These are phyloP conservation scores for Phytopythium delawarense DNA, from an alignment of 352 stramenopile genomes.

Conservation along the genomic window DNA sequence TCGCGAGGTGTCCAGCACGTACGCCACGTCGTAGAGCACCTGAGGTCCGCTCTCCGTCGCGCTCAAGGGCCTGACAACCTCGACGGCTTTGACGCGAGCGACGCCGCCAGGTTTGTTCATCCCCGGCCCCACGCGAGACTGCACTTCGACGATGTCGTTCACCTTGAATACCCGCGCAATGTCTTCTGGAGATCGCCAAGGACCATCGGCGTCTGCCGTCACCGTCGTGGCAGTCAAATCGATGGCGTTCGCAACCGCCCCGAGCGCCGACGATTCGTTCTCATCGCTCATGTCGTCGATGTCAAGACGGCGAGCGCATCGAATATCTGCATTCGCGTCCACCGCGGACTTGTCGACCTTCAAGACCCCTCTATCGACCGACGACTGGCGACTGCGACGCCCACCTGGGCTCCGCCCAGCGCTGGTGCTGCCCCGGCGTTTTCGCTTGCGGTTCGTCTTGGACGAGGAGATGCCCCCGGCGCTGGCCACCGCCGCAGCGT, in stretches of 20 bases:
- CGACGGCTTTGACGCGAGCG: constrained; percentile 44
- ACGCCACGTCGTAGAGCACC: constrained; percentile 61
- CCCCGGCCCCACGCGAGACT: constrained; percentile 46
- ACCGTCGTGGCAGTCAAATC: constrained; percentile 3
- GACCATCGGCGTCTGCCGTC: constrained; percentile 9
- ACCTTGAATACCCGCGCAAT: constrained; percentile 34
- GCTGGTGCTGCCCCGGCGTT: constrained; percentile 23
- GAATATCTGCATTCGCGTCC: constrained; percentile 4
- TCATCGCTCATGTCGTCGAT: constrained; percentile 47
- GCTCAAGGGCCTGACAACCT: constrained; percentile 5
- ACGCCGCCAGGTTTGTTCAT: constrained; percentile 75
- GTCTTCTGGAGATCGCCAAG: constrained; percentile 15
- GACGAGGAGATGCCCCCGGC: constrained; percentile 30
- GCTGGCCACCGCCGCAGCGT: constrained; percentile 8
- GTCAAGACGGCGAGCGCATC: constrained; percentile 36
- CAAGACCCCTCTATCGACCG: constrained; percentile 7
- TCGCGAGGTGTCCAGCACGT: constrained; percentile 46
- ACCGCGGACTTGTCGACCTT: constrained; percentile 14
- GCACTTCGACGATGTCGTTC: constrained; percentile 51
- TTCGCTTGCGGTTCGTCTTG: constrained; percentile 47
- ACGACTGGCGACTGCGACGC: constrained; percentile 9
- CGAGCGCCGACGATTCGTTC: not conserved
- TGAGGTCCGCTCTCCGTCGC: not conserved
- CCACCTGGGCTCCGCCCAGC: constrained; percentile 10
- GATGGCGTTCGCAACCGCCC: constrained; percentile 1